Evolutionary conservation across 345 rosid species (phyloP).

Genomic region (Rhizophora apiculata): DNA sequence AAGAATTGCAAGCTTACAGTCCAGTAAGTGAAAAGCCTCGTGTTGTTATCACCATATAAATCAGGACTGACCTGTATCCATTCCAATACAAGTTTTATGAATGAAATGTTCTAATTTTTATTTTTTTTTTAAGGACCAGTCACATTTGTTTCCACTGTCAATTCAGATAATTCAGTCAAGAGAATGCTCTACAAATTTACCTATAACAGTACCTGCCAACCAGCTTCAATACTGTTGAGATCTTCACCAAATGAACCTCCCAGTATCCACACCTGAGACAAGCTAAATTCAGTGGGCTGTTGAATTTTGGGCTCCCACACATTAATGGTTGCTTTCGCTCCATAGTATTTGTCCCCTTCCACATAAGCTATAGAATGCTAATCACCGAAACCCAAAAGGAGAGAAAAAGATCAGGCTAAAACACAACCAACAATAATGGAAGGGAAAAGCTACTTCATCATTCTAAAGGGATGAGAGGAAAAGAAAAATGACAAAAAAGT

Average conservation of each 20-base stretch:
- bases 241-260: constrained; percentile 26
- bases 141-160: constrained; percentile 3
- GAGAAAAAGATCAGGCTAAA: constrained; percentile 15
- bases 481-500: background rate
- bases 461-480: background rate
- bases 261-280: constrained; percentile 33
- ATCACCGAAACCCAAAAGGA: constrained; percentile 16
- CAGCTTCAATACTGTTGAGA: constrained; percentile 35
- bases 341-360: constrained; percentile 81
- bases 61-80: constrained; percentile 27
- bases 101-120: too few species aligned
- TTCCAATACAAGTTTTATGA: background rate
- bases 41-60: constrained; percentile 30
- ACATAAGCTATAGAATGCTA: constrained; percentile 97
- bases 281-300: constrained; percentile 32
- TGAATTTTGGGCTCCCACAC: constrained; percentile 93
- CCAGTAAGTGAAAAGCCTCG: constrained; percentile 38
- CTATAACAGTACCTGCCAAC: constrained; percentile 27
- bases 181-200: background rate
- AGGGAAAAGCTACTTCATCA: background rate
- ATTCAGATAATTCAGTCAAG: too few species aligned
- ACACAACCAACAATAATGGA: constrained; percentile 1
- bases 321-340: constrained; percentile 91
- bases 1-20: constrained; percentile 21
- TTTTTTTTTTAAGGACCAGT: background rate